Conservation (phyloP, 1,284 basidiomycete genomes). For the Puccinia novopanici region DNA sequence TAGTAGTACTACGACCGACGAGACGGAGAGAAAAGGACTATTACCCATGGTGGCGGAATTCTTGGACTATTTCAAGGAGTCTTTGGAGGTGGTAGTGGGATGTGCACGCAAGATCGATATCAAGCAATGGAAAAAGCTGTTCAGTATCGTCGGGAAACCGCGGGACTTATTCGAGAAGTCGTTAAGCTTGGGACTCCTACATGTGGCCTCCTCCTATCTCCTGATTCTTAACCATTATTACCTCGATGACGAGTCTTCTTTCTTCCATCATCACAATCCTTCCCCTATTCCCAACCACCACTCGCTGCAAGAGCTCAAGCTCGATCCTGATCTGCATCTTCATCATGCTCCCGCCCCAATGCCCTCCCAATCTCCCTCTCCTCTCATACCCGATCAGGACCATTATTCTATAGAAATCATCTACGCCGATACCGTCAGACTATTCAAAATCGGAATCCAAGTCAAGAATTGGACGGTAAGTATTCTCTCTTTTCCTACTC, state of each 20-base stretch:
- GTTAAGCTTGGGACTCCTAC: constrained; percentile 71
- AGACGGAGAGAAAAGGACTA: background rate
- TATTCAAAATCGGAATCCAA: constrained; percentile 54
- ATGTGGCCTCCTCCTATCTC: constrained; percentile 89
- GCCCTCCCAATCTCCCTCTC: background rate
- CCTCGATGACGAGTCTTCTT: constrained; percentile 66
- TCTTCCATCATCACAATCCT: constrained; percentile 67
- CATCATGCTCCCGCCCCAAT: no score
- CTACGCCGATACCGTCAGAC: constrained; percentile 54
- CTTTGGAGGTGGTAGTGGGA: constrained; percentile 88
- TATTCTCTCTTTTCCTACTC: background rate
- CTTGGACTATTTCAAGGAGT: constrained; percentile 86
- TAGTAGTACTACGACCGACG: background rate
- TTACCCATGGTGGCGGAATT: constrained; percentile 69
- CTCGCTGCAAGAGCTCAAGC: background rate
- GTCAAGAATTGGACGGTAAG: constrained; percentile 55
- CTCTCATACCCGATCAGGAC: constrained; percentile 46
- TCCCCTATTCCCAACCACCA: background rate
- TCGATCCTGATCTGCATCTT: no score
- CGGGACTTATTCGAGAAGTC: constrained; percentile 89
- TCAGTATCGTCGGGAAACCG: constrained; percentile 85
- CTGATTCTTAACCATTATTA: constrained; percentile 78
- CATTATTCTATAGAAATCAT: constrained; percentile 55
- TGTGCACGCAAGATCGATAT: constrained; percentile 97
- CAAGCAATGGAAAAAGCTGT: constrained; percentile 83